phyloP scores from a whole-genome alignment of 148 eudicot genomes.

The Camellia granthamiana region DNA sequence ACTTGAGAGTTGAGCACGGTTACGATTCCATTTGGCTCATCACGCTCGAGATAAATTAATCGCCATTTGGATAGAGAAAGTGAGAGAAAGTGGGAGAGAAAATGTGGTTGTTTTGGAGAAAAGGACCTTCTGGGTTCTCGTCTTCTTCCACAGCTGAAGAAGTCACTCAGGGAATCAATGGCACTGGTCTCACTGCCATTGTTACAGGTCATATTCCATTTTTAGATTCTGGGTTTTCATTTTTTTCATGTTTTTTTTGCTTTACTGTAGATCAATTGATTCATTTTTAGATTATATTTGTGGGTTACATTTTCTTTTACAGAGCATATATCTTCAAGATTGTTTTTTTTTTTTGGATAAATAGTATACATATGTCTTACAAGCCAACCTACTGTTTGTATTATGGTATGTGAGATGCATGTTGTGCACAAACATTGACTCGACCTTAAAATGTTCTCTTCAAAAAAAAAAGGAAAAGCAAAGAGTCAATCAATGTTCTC shows the following conservation, averaged over 20 bases:
- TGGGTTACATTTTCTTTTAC: not conserved
- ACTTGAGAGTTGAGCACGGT: too few relatives aligned
- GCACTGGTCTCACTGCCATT: slow-evolving; percentile 29
- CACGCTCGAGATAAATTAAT: too few relatives aligned
- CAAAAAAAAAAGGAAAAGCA: too few relatives aligned
- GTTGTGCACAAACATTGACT: too few relatives aligned
- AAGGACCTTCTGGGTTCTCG: slow-evolving; percentile 28
- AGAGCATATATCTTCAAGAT: not conserved
- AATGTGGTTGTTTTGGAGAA: slow-evolving; percentile 23
- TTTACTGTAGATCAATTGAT: not conserved
- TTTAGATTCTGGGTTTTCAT: not conserved
- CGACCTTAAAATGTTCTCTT: too few relatives aligned
- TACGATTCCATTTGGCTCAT: too few relatives aligned
- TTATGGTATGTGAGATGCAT: too few relatives aligned
- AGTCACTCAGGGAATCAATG: slow-evolving; percentile 29
- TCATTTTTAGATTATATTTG: not conserved
- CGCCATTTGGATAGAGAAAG: not conserved
- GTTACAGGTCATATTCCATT: slow-evolving; percentile 26
- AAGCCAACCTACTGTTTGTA: not conserved
- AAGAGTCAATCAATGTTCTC: not conserved
- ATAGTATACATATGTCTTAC: not conserved
- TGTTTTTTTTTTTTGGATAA: not conserved
- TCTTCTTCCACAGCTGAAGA: slow-evolving; percentile 25
- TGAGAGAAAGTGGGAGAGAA: not conserved
- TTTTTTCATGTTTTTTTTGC: not conserved